These are phyloP conservation scores for Marasmius fiardii DNA, from an alignment of 1,284 basidiomycete species.

Conservation along the genomic window DNA sequence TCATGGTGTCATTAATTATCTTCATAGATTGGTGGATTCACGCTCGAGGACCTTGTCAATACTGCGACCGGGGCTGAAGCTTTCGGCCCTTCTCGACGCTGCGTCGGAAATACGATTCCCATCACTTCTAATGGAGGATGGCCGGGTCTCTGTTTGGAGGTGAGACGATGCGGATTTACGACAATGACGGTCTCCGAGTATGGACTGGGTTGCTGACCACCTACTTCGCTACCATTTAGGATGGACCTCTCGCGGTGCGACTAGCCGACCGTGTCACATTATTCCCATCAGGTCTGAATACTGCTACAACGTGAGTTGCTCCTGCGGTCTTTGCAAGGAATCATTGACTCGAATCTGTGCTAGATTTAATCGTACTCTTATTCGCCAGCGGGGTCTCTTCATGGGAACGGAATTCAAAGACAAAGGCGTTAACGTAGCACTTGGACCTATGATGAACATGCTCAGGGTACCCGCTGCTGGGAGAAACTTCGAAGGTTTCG, in stretches of 20 bases:
- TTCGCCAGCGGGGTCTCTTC: conserved; percentile 53
- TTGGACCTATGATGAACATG: conserved; percentile 40
- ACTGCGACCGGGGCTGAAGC: background rate
- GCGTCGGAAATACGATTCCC: background rate
- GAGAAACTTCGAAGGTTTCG: conserved; percentile 66
- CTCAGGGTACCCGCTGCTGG: conserved; percentile 47
- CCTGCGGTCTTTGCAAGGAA: background rate
- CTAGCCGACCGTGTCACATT: background rate
- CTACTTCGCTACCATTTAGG: background rate
- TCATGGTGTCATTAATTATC: background rate
- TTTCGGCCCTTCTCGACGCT: background rate
- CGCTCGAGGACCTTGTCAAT: background rate
- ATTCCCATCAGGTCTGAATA: background rate
- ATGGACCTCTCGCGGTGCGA: background rate
- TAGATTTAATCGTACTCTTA: conserved; percentile 43
- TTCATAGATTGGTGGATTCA: background rate
- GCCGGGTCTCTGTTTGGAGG: background rate
- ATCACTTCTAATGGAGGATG: background rate
- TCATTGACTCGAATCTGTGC: background rate
- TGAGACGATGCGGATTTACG: background rate
- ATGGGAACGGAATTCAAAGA: conserved; percentile 61
- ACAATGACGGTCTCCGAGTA: background rate
- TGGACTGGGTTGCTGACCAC: background rate
- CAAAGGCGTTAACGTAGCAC: conserved; percentile 59
- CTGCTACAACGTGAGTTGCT: background rate